A percentile compares a stretch with the other conserved stretches of the same genome.
Evolutionary conservation across 768 basidiomycete species (phyloP).

Genomic region (Naganishia kalamii): DNA sequence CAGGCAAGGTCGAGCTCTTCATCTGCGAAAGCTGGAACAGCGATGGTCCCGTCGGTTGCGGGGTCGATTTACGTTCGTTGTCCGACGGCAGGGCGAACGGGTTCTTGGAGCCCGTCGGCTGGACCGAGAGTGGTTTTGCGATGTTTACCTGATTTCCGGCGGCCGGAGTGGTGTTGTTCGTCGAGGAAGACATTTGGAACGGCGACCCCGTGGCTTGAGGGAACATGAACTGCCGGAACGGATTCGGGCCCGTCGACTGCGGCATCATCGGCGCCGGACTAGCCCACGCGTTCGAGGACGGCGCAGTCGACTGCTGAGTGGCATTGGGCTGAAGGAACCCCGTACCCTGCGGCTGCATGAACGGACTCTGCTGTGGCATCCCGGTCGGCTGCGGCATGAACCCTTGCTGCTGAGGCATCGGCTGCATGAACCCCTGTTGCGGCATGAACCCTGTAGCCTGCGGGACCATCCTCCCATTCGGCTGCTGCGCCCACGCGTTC

Average conservation of each 20-base stretch:
- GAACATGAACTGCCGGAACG: constrained; percentile 73
- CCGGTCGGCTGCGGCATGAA: no score
- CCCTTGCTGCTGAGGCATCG: no score
- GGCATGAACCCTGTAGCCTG: constrained; percentile 29
- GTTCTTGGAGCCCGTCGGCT: constrained; percentile 90
- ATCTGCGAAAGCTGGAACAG: constrained; percentile 31
- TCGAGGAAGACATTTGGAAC: constrained; percentile 49
- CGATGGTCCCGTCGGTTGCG: constrained; percentile 14
- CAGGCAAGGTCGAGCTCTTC: constrained; percentile 3
- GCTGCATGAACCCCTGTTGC: constrained; percentile 47
- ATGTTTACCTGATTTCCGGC: constrained; percentile 42
- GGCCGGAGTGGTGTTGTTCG: background rate
- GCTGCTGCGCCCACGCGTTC: constrained; percentile 5
- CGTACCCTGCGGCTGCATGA: constrained; percentile 53
- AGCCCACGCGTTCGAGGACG: constrained; percentile 25
- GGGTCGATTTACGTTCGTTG: constrained; percentile 1
- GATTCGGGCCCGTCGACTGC: constrained; percentile 61
- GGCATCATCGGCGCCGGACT: constrained; percentile 49
- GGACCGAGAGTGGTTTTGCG: constrained; percentile 66
- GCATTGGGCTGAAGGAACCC: constrained; percentile 41
- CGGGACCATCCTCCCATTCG: constrained; percentile 3
- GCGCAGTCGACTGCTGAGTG: constrained; percentile 32
- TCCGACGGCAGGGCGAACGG: constrained; percentile 75
- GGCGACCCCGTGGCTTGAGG: constrained; percentile 60
- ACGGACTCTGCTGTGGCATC: constrained; percentile 16